Conservation (phyloP, 1,284 basidiomycete genomes). For the Cryptococcus hybrid region DNA sequence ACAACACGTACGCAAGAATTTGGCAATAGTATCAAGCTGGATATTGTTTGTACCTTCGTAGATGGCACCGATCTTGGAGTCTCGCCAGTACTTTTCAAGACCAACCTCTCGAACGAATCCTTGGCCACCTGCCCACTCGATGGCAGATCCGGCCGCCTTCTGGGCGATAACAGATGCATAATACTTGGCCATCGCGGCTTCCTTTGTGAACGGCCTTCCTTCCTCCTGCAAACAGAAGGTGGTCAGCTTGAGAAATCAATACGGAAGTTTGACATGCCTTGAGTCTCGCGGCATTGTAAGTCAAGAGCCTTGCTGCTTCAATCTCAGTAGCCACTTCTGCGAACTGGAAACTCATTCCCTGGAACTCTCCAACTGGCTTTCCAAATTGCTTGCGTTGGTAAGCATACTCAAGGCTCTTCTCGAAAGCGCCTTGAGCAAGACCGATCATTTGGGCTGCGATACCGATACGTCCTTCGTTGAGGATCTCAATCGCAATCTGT, state of each 20-base stretch:
- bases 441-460: slow-evolving; percentile 98
- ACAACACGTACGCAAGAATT: slow-evolving; percentile 59
- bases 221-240: slow-evolving; percentile 63
- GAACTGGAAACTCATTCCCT: slow-evolving; percentile 95
- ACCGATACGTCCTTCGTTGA: slow-evolving; percentile 97
- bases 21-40: slow-evolving; percentile 94
- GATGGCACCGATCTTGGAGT: slow-evolving; percentile 84
- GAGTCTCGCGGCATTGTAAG: slow-evolving; percentile 92
- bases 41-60: slow-evolving; percentile 97
- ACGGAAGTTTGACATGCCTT: slow-evolving; percentile 47
- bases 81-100: slow-evolving; percentile 91
- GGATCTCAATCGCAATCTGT: slow-evolving; percentile 90
- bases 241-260: not conserved
- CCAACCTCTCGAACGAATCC: slow-evolving; percentile 94
- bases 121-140: slow-evolving; percentile 96
- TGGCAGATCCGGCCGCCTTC: slow-evolving; percentile 79
- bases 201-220: slow-evolving; percentile 79
- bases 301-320: slow-evolving; percentile 86
- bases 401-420: slow-evolving; percentile 88
- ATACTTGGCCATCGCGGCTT: slow-evolving; percentile 97
- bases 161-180: slow-evolving; percentile 87
- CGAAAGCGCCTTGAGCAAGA: slow-evolving; percentile 94
- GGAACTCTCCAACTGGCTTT: slow-evolving; percentile 73
- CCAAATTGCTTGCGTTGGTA: slow-evolving; percentile 94
- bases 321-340: slow-evolving; percentile 85